phyloP scores from a whole-genome alignment of 371 early-diverging fungal genomes.

The Phascolomyces articulosus region DNA sequence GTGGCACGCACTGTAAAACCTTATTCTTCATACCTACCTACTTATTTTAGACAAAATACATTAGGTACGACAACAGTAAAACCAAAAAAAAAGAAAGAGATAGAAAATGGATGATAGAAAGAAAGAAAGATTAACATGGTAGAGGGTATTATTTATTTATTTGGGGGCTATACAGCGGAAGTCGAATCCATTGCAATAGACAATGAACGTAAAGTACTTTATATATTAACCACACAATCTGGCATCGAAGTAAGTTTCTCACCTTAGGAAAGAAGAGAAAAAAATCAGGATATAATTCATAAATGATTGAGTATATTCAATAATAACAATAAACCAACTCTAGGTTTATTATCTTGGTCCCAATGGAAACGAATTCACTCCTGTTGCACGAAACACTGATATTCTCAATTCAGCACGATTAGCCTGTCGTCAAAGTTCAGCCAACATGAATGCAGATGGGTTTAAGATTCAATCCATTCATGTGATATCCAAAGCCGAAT shows the following conservation, averaged over 20 bases:
- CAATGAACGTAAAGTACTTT: conserved; percentile 70
- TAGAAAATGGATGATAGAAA: not conserved
- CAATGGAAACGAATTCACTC: conserved; percentile 25
- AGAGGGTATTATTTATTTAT: not conserved
- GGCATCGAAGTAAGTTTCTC: conserved; percentile 66
- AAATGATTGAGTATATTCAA: no score
- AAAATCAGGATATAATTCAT: not conserved
- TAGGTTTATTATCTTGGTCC: conserved; percentile 37
- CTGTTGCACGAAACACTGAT: conserved; percentile 38
- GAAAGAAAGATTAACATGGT: not conserved
- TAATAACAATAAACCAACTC: no score
- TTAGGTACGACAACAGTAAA: no score
- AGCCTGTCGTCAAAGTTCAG: conserved; percentile 51
- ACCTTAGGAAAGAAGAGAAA: no score
- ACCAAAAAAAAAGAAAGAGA: not conserved
- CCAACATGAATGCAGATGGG: conserved; percentile 29
- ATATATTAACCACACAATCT: conserved; percentile 66
- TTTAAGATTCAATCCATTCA: conserved; percentile 70
- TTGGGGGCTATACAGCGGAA: conserved; percentile 24
- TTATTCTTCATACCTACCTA: conserved; percentile 61
- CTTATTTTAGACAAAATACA: conserved; percentile 42
- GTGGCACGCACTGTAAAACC: conserved; percentile 58
- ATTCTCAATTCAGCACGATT: conserved; percentile 51
- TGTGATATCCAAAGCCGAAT: conserved; percentile 64
- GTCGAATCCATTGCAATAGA: conserved; percentile 68